Percentiles rank a stretch among this genome's conserved stretches.
Evolutionary conservation across 2,329 filamentous ascomycete genomes (phyloP).

Genomic region (Didymella pinodella): DNA sequence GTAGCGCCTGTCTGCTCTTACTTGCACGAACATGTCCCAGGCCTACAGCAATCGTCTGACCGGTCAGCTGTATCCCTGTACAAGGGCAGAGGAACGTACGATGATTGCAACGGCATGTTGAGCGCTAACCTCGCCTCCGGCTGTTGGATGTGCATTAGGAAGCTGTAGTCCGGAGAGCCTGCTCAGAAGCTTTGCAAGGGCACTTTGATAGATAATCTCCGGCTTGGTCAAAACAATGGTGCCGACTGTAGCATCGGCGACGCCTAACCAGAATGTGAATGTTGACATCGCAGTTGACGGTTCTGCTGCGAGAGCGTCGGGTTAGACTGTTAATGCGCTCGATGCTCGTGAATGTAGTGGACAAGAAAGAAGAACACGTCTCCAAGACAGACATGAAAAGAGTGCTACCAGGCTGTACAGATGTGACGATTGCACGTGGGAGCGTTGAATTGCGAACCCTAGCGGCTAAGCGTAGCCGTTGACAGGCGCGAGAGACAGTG

Average conservation of each 20-base stretch:
- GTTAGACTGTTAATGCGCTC: neutral
- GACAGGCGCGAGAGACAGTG: neutral
- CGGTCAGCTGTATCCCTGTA: neutral
- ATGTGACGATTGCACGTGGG: neutral
- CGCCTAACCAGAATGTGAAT: constrained; percentile 28
- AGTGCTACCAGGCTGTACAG: neutral
- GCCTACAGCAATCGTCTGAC: constrained; percentile 26
- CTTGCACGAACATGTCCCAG: constrained; percentile 24
- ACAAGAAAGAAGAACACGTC: neutral
- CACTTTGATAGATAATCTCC: constrained; percentile 30
- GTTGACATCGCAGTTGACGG: constrained; percentile 17
- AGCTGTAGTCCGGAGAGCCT: constrained; percentile 19
- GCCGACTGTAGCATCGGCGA: constrained; percentile 26
- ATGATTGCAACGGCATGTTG: constrained; percentile 31
- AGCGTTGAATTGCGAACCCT: neutral
- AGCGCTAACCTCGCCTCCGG: constrained; percentile 14
- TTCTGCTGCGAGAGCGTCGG: neutral
- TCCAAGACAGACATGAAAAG: neutral
- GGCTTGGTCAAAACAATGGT: constrained; percentile 26
- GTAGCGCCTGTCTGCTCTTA: constrained; percentile 17
- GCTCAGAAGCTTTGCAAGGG: constrained; percentile 16
- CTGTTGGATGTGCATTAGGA: constrained; percentile 25
- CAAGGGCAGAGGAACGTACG: neutral
- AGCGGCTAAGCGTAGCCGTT: neutral
- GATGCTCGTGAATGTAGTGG: neutral